Percentiles rank a stretch among this genome's conserved stretches.
Evolutionary conservation across 768 basidiomycete genomes (phyloP).

Genomic region (Trametopsis cervina): DNA sequence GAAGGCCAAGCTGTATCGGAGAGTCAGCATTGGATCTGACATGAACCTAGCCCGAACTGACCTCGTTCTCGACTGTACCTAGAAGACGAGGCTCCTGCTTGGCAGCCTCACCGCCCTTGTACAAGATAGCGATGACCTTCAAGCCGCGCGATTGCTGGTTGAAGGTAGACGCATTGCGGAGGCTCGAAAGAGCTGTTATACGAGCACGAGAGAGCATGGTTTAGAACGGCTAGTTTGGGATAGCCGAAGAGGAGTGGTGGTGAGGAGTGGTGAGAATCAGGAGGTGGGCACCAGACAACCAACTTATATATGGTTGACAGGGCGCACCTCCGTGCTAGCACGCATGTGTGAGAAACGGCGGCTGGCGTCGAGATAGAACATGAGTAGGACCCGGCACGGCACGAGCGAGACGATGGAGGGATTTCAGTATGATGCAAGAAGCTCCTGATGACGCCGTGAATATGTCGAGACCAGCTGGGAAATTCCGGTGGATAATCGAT

Average conservation of each 20-base stretch:
- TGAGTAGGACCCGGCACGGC: neutral
- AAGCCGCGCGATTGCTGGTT: slow-evolving; percentile 6
- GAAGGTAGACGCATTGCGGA: slow-evolving; percentile 11
- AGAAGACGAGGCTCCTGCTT: slow-evolving; percentile 65
- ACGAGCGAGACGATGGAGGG: neutral
- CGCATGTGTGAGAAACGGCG: neutral
- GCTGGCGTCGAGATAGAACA: neutral
- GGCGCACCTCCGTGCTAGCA: neutral
- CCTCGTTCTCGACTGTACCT: slow-evolving; percentile 78
- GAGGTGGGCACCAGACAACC: neutral
- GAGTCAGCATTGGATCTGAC: slow-evolving; percentile 2
- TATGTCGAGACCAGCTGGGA: neutral
- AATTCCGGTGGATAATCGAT: no score
- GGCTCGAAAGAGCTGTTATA: slow-evolving; percentile 1
- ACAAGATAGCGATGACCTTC: slow-evolving; percentile 70
- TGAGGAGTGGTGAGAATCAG: neutral
- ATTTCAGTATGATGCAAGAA: neutral
- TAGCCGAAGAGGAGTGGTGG: neutral
- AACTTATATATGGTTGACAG: neutral
- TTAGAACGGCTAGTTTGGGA: neutral
- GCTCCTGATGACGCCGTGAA: neutral
- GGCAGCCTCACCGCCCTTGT: slow-evolving; percentile 62
- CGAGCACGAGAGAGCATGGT: slow-evolving; percentile 12
- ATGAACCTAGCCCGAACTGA: slow-evolving; percentile 18
- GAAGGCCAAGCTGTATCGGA: slow-evolving; percentile 57